Evolutionary conservation across 306 rosid genomes (phyloP).

Genomic region (Albizia julibrissin): DNA sequence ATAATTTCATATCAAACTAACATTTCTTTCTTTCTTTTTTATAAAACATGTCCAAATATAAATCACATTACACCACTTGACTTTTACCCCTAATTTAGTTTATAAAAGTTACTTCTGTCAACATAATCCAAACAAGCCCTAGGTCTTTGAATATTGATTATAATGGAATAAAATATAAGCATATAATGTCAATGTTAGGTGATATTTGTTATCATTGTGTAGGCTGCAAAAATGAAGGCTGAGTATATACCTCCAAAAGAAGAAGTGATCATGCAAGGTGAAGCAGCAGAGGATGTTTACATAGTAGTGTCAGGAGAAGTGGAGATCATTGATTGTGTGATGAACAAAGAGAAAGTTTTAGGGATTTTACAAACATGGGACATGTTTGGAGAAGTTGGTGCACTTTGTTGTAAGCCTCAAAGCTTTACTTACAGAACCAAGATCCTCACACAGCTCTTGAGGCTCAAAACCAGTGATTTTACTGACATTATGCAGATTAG

Average conservation of each 20-base stretch:
- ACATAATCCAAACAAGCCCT: too few relatives aligned
- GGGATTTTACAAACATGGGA: conserved; percentile 66
- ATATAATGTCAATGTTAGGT: too few relatives aligned
- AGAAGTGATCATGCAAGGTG: conserved; percentile 80
- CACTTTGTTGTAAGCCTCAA: conserved; percentile 72
- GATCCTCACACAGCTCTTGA: conserved; percentile 83
- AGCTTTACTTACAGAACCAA: conserved; percentile 71
- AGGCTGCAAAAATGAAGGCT: conserved; percentile 87
- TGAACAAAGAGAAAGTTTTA: conserved; percentile 53
- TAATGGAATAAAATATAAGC: too few relatives aligned
- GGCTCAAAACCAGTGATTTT: conserved; percentile 64
- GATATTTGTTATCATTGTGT: neutral
- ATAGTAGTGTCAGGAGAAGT: conserved; percentile 90
- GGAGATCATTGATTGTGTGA: conserved; percentile 59
- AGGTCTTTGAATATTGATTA: too few relatives aligned
- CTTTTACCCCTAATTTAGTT: too few relatives aligned
- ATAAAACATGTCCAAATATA: too few relatives aligned
- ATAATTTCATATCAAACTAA: too few relatives aligned
- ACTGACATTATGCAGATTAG: conserved; percentile 61
- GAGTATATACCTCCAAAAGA: conserved; percentile 94
- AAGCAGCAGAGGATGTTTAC: conserved; percentile 79
- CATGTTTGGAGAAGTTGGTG: conserved; percentile 86
- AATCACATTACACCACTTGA: too few relatives aligned
- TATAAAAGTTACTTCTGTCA: too few relatives aligned
- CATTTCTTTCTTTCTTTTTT: too few relatives aligned